Evolutionary conservation across 768 basidiomycete genomes (phyloP).

Genomic region (Fomitopsis pulvina): DNA sequence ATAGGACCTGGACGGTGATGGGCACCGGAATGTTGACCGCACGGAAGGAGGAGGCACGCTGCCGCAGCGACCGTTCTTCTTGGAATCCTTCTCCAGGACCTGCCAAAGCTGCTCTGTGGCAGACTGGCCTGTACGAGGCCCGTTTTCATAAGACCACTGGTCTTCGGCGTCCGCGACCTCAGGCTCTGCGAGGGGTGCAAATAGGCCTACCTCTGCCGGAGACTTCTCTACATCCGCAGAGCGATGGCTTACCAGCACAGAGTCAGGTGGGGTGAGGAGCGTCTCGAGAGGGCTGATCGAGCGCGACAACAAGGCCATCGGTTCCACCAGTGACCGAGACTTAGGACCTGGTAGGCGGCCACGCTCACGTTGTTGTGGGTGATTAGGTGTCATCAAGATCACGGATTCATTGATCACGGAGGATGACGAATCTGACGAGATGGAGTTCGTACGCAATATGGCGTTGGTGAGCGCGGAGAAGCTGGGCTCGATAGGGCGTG

Average conservation of each 20-base stretch:
- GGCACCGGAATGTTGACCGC: constrained; percentile 10
- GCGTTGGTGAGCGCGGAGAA: constrained; percentile 18
- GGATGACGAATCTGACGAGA: constrained; percentile 8
- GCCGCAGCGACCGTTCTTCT: constrained; percentile 11
- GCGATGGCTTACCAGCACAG: not conserved
- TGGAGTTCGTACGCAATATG: constrained; percentile 20
- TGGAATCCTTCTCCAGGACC: constrained; percentile 3
- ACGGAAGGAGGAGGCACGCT: constrained; percentile 18
- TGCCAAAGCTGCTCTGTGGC: constrained; percentile 2
- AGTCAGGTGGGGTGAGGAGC: constrained; percentile 36
- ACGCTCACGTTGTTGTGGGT: constrained; percentile 11
- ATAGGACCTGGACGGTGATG: not conserved
- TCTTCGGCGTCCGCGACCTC: constrained; percentile 8
- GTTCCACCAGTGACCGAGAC: not conserved
- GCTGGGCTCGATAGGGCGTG: constrained; percentile 11
- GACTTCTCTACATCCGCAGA: not conserved
- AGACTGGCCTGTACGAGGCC: not conserved
- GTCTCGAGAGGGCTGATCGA: constrained; percentile 43
- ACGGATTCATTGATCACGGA: constrained; percentile 10
- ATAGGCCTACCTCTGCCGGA: constrained; percentile 13
- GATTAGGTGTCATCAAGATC: constrained; percentile 8
- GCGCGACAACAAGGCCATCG: constrained; percentile 27
- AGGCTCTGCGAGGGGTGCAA: constrained; percentile 6
- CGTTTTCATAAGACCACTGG: constrained; percentile 8
- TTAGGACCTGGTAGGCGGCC: constrained; percentile 10